These are phyloP conservation scores for Bryoglossum gracile DNA, from an alignment of 495 filamentous ascomycete genomes.

Conservation along the genomic window DNA sequence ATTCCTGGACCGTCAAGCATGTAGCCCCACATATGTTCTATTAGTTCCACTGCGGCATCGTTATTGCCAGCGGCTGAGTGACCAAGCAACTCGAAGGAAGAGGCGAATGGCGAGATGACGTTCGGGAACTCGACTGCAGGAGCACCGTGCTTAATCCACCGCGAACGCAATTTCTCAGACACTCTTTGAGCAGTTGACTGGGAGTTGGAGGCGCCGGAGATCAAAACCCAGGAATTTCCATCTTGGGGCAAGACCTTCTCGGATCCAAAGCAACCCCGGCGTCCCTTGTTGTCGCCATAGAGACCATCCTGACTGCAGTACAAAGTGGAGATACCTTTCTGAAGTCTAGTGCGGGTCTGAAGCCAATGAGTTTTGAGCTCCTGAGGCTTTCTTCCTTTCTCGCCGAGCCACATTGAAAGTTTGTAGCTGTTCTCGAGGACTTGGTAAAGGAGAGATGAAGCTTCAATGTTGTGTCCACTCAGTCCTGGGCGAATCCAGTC, in stretches of 20 bases:
- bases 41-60: conserved; percentile 47
- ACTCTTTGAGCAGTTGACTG: conserved; percentile 4
- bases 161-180: conserved; percentile 37
- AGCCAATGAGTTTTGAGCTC: conserved; percentile 23
- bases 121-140: conserved; percentile 50
- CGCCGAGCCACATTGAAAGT: conserved; percentile 27
- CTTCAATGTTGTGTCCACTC: conserved; percentile 44
- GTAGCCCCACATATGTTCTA: conserved; percentile 52
- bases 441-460: conserved; percentile 30
- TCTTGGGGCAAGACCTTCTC: conserved; percentile 38
- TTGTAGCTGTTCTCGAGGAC: conserved; percentile 29
- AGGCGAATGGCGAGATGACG: conserved; percentile 54
- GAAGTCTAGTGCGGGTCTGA: conserved; percentile 10
- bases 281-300: conserved; percentile 30
- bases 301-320: conserved; percentile 28
- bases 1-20: conserved; percentile 54
- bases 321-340: conserved; percentile 24
- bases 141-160: conserved; percentile 54
- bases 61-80: conserved; percentile 42
- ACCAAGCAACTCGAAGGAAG: conserved; percentile 53
- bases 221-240: conserved; percentile 41
- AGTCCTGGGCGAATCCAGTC: conserved; percentile 50
- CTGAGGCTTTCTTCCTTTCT: not conserved
- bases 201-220: conserved; percentile 26
- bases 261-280: conserved; percentile 17